Evolutionary conservation across 352 stramenopile genomes (phyloP).

Genomic region (Phytophthora tentaculata): DNA sequence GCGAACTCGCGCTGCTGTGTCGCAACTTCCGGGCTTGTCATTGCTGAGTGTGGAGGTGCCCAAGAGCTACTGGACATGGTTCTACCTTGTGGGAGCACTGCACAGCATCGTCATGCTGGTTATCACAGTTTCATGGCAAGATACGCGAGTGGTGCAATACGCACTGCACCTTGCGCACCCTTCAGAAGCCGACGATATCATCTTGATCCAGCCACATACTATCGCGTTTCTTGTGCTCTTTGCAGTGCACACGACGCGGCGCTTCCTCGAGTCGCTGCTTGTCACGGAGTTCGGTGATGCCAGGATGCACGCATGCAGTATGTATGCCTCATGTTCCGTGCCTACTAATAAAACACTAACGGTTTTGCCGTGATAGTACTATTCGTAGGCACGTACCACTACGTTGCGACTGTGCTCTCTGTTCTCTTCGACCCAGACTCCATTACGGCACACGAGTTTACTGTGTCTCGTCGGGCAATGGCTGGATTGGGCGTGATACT

Average conservation of each 20-base stretch:
- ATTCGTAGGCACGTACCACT: conserved; percentile 65
- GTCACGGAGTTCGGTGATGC: conserved; percentile 73
- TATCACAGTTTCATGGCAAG: conserved; percentile 36
- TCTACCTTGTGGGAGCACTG: conserved; percentile 66
- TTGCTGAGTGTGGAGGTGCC: conserved; percentile 49
- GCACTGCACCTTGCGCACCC: conserved; percentile 45
- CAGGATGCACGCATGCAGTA: conserved; percentile 66
- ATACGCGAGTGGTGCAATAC: conserved; percentile 40
- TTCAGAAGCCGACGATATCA: conserved; percentile 1
- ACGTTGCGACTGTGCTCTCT: conserved; percentile 55
- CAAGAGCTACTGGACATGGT: conserved; percentile 78
- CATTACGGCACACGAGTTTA: conserved; percentile 23
- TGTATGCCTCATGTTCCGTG: conserved; percentile 6
- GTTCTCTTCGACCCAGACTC: conserved; percentile 51
- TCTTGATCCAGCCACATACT: conserved; percentile 48
- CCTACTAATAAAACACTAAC: conserved; percentile 8
- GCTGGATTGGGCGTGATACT: conserved; percentile 36
- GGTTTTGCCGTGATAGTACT: conserved; percentile 46
- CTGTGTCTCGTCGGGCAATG: conserved; percentile 23
- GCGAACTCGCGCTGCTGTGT: conserved; percentile 32
- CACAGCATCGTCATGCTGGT: conserved; percentile 51
- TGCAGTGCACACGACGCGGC: conserved; percentile 53
- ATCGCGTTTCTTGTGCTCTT: conserved; percentile 61
- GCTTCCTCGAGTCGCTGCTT: conserved; percentile 65
- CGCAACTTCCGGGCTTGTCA: conserved; percentile 31